These are phyloP conservation scores for Pestalotiopsis sp. DNA, from an alignment of 2,329 filamentous ascomycete genomes.

Conservation along the genomic window DNA sequence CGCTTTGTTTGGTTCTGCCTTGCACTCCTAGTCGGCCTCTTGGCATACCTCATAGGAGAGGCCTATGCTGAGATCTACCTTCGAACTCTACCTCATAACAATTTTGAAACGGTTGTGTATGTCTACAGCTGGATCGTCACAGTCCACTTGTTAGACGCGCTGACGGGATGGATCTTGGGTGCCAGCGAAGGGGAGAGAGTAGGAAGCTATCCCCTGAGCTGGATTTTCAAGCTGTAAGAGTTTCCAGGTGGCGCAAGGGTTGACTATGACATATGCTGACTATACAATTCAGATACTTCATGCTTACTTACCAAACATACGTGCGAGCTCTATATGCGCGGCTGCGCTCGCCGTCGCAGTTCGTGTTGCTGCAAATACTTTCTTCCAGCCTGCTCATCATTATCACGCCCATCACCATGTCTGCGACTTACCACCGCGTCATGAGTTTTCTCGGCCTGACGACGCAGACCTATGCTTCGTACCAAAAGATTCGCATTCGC, in stretches of 20 bases:
- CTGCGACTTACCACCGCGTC: conserved; percentile 57
- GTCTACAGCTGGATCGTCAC: conserved; percentile 73
- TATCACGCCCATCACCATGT: conserved; percentile 67
- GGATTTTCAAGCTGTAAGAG: conserved; percentile 69
- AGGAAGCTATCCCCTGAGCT: conserved; percentile 71
- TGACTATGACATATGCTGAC: conserved; percentile 15
- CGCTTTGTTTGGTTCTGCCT: conserved; percentile 72
- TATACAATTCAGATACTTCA: conserved; percentile 57
- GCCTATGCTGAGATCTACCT: conserved; percentile 72
- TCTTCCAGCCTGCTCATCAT: conserved; percentile 67
- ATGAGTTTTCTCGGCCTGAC: conserved; percentile 58
- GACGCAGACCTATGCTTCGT: conserved; percentile 62
- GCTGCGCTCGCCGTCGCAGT: conserved; percentile 66
- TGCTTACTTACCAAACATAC: conserved; percentile 73
- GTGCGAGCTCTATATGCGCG: conserved; percentile 71
- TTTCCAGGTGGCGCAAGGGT: neutral
- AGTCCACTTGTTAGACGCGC: conserved; percentile 65
- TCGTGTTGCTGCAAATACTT: conserved; percentile 66
- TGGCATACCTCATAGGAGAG: conserved; percentile 70
- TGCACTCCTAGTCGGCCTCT: conserved; percentile 62
- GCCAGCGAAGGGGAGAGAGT: conserved; percentile 68
- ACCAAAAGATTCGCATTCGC: conserved; percentile 67
- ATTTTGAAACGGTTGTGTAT: conserved; percentile 68
- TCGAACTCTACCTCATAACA: conserved; percentile 67
- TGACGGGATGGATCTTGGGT: conserved; percentile 70